Evolutionary conservation across 495 filamentous ascomycete species (phyloP), one percentile per base, ranked within the genome.

Genomic region (Neurospora pannonica): DNA sequence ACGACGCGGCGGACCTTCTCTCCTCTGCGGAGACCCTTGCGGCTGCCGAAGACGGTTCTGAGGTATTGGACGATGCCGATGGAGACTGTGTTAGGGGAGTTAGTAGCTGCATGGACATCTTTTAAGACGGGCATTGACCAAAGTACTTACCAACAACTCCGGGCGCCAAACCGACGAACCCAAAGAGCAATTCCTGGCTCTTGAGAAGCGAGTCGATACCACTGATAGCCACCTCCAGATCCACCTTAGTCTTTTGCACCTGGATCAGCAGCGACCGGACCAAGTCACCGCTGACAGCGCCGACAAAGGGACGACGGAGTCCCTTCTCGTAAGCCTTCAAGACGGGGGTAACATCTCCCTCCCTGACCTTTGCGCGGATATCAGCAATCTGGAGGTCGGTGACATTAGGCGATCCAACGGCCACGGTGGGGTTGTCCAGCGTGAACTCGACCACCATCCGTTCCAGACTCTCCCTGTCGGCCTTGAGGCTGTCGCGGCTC

Each of bases 371-470:
- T 17, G 87, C 82, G 62, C 91, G 85, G 72, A 98, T 91, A 10
- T 91, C 86, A 3, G 88, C 82, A 54, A 96, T 89, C 77, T 97
- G 87, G 5, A 78, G 75, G 13, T 92, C 86, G 4, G 85, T 88
- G 38, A 87, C 79, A 13, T 84, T 77, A 13, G 79, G 74, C 4
- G 75, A 77, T 2, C 86, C 85, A 21, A 81, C 80, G 13, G 86
- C 83, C 2, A 85, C 79, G 38, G 86, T 84, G 6, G 92, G 90
- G 77, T 93, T 92, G 73, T 97, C 93, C 19, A 90, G 84, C 8
- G 93, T 92, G 83, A 98, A 99, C 77, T 98, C 95, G 19, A 98
- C 91, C 2, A 98, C 96, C 96, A 99, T 99, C 42, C 96, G 90
- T 81, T 99, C 96, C 60, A 99, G 84, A 76, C 94, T 97, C 24